Conservation (phyloP, 1,139 yeast genomes). For the Kluyveromyces marxianus region DNA sequence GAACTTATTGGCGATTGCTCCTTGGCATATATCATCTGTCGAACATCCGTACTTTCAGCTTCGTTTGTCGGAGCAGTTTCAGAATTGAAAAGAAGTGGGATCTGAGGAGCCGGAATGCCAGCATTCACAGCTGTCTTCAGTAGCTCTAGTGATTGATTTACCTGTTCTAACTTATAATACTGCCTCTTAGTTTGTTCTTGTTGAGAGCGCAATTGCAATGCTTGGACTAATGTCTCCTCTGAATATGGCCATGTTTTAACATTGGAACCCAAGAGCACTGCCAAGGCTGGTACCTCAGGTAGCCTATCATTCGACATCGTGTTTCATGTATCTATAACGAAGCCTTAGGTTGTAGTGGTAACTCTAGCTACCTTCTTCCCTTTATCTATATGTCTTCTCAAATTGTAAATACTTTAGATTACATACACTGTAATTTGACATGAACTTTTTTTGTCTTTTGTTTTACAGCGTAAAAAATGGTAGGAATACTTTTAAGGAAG, state of each 20-base stretch:
- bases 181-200: conserved; percentile 85
- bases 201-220: conserved; percentile 59
- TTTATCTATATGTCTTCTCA: no score
- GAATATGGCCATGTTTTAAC: conserved; percentile 26
- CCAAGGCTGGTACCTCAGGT: conserved; percentile 7
- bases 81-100: conserved; percentile 52
- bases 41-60: conserved; percentile 6
- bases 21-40: not conserved
- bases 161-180: conserved; percentile 57
- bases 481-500: no score
- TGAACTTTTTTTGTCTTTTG: no score
- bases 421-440: no score
- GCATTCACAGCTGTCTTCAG: conserved; percentile 54
- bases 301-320: not conserved
- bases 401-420: no score
- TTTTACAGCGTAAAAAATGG: no score
- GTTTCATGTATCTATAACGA: not conserved
- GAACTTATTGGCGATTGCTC: conserved; percentile 9
- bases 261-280: conserved; percentile 18
- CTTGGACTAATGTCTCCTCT: conserved; percentile 55
- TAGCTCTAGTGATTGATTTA: conserved; percentile 53
- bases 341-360: not conserved
- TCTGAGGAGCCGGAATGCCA: conserved; percentile 58
- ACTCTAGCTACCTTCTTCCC: no score
- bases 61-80: not conserved